phyloP scores from a whole-genome alignment of 108 stramenopile species.

The Cylindrotheca fusiformis region DNA sequence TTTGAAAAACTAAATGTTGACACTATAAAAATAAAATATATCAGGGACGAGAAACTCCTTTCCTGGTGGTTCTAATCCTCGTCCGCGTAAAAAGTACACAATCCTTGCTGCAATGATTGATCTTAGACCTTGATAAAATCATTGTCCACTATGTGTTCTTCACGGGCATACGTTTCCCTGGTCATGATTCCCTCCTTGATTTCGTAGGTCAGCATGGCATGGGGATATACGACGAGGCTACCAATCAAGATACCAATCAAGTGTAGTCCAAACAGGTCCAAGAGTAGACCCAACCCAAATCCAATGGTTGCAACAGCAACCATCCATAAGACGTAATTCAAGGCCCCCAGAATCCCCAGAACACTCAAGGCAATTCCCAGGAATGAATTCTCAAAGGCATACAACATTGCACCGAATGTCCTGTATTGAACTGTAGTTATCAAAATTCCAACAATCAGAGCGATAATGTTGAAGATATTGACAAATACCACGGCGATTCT shows the following conservation, averaged over 20 bases:
- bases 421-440: constrained; percentile 8
- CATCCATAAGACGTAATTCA: constrained; percentile 25
- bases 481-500: constrained; percentile 18
- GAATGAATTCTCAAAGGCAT: constrained; percentile 5
- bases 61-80: no score
- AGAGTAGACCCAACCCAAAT: constrained; percentile 8
- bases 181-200: constrained; percentile 21
- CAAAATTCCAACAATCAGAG: constrained; percentile 9
- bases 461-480: constrained; percentile 24
- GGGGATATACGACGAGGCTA: constrained; percentile 15
- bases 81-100: background rate
- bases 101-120: background rate
- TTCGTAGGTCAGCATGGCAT: constrained; percentile 15
- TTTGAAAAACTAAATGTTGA: no score
- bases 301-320: constrained; percentile 16
- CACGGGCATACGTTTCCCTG: constrained; percentile 12
- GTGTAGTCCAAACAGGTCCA: constrained; percentile 8
- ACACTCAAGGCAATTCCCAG: constrained; percentile 22
- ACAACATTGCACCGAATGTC: constrained; percentile 8
- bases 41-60: no score
- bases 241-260: constrained; percentile 18
- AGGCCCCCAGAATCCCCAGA: constrained; percentile 22
- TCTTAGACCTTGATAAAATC: constrained; percentile 12
- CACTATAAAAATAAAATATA: no score
- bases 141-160: constrained; percentile 17